Conservation (phyloP, 2,329 filamentous ascomycete species). For the Exophiala phaeomuriformis region DNA sequence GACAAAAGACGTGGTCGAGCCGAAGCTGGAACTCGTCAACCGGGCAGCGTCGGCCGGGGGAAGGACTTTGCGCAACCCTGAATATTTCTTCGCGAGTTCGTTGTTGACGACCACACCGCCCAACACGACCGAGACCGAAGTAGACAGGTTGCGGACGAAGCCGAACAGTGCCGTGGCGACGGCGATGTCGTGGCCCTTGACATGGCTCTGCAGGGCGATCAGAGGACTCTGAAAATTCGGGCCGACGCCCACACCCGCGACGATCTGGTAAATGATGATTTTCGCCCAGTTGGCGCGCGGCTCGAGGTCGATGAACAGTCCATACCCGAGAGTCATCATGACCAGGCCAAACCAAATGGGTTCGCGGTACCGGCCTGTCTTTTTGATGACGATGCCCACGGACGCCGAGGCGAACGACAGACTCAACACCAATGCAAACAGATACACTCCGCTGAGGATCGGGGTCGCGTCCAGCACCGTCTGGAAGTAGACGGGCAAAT, state of each 20-base stretch:
- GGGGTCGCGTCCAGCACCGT: conserved; percentile 61
- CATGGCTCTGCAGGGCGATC: conserved; percentile 57
- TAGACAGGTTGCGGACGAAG: conserved; percentile 49
- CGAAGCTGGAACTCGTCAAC: conserved; percentile 34
- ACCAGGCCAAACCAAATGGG: conserved; percentile 54
- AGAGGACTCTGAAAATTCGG: conserved; percentile 58
- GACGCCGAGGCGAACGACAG: conserved; percentile 56
- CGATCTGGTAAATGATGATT: conserved; percentile 50
- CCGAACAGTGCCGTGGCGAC: conserved; percentile 51
- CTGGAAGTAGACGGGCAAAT: conserved; percentile 80
- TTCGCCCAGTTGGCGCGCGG: conserved; percentile 47
- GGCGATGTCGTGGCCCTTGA: conserved; percentile 53
- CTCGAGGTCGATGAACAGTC: conserved; percentile 54
- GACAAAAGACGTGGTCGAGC: conserved; percentile 32
- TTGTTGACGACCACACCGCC: conserved; percentile 44
- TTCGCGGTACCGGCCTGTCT: conserved; percentile 59
- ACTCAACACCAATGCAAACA: conserved; percentile 62
- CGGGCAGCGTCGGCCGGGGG: conserved; percentile 29
- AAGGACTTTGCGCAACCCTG: conserved; percentile 28
- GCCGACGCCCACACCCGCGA: conserved; percentile 55
- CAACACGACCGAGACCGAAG: conserved; percentile 48
- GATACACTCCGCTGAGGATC: conserved; percentile 65
- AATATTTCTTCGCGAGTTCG: conserved; percentile 31
- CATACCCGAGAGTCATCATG: conserved; percentile 58
- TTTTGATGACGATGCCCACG: conserved; percentile 64